Conservation (phyloP, 495 filamentous ascomycete species). For the Neurospora sp. region DNA sequence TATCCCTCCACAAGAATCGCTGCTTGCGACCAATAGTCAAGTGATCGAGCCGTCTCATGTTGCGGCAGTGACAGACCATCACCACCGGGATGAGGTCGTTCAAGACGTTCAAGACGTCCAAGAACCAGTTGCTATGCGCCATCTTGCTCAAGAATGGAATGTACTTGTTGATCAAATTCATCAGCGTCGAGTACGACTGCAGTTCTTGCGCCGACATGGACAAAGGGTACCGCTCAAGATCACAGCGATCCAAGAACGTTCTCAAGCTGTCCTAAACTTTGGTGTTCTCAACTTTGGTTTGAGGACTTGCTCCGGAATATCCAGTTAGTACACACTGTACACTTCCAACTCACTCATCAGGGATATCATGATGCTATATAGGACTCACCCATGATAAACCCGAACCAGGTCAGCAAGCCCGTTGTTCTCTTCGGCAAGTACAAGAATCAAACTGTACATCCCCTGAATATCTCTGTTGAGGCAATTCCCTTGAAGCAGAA, state of each 20-base stretch:
- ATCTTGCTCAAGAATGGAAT: background rate
- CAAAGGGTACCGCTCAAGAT: background rate
- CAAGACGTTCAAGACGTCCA: background rate
- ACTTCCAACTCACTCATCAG: background rate
- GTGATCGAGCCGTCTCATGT: background rate
- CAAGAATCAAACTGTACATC: background rate
- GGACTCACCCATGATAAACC: background rate
- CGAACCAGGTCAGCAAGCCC: background rate
- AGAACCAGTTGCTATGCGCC: background rate
- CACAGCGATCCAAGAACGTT: background rate
- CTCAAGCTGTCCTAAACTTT: background rate
- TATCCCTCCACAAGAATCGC: background rate
- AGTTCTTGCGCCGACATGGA: background rate
- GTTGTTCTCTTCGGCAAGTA: background rate
- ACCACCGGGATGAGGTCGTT: background rate
- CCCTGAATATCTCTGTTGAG: background rate
- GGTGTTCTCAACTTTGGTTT: background rate
- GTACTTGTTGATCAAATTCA: background rate
- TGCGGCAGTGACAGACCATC: background rate
- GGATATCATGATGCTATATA: too few species aligned
- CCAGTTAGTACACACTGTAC: background rate
- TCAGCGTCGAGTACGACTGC: background rate
- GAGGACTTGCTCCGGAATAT: background rate
- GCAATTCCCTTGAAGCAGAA: background rate
- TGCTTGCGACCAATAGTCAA: background rate